Evolutionary conservation across 1,284 basidiomycete genomes (phyloP).

Genomic region (Marasmius sp.): DNA sequence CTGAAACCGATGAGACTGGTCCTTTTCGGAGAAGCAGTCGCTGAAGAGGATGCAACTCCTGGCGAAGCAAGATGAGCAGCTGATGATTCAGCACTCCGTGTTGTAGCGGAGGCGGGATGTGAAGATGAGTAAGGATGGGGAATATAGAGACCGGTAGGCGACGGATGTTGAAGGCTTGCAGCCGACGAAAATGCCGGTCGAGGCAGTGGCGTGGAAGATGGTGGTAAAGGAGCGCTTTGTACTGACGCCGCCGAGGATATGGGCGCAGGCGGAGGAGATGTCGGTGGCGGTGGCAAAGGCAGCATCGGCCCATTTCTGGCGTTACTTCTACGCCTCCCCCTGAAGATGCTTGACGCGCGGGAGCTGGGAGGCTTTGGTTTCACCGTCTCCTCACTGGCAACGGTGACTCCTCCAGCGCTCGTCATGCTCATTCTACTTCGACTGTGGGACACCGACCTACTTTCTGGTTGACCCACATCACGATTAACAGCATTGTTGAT

Average conservation of each 20-base stretch:
- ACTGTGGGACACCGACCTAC: not conserved
- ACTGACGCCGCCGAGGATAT: not conserved
- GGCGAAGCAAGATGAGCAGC: not conserved
- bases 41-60: too few species aligned
- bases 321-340: not conserved
- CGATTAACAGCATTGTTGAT: not conserved
- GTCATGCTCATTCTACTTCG: not conserved
- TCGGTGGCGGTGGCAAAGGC: not conserved
- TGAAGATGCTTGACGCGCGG: not conserved
- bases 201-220: not conserved
- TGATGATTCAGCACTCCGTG: not conserved
- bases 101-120: not conserved
- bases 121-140: not conserved
- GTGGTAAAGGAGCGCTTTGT: not conserved
- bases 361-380: not conserved
- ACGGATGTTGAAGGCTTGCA: not conserved
- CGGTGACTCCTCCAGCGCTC: not conserved
- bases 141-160: not conserved
- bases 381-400: not conserved
- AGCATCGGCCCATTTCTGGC: not conserved
- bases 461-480: not conserved
- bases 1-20: too few species aligned
- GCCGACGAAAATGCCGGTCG: not conserved
- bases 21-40: too few species aligned
- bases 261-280: not conserved